A percentile compares a stretch with the other conserved stretches of the same genome.
Evolutionary conservation across 208 protist species (phyloP).

Genomic region (Blastocrithidia nonstop): DNA sequence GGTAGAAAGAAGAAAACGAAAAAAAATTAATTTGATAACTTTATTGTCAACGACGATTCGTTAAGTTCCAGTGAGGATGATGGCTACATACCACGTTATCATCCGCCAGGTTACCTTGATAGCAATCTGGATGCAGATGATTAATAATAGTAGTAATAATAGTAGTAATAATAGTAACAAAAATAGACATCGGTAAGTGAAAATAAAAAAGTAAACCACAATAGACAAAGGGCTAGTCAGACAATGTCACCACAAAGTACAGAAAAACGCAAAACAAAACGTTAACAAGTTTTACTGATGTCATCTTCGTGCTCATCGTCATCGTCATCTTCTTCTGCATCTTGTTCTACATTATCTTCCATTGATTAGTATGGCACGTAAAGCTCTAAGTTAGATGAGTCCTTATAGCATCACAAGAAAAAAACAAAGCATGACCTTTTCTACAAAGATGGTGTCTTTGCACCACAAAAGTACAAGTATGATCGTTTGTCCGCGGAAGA

Average conservation of each 20-base stretch:
- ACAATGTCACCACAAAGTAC: too few species aligned
- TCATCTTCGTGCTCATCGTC: constrained; percentile 3
- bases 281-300: not conserved
- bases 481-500: constrained; percentile 25
- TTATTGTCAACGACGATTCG: constrained; percentile 12
- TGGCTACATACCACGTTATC: not conserved
- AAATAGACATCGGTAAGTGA: too few species aligned
- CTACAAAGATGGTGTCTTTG: constrained; percentile 14
- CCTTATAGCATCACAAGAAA: too few species aligned
- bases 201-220: too few species aligned
- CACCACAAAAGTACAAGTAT: constrained; percentile 11
- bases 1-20: too few species aligned
- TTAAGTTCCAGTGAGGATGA: not conserved
- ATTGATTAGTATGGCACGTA: too few species aligned
- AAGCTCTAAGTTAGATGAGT: too few species aligned
- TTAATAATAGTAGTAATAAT: not conserved
- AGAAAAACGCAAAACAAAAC: not conserved
- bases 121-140: too few species aligned
- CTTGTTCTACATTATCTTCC: too few species aligned
- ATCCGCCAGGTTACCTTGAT: not conserved
- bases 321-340: constrained; percentile 1
- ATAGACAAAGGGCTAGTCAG: too few species aligned
- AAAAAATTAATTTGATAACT: too few species aligned
- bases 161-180: not conserved
- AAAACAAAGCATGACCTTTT: too few species aligned